Evolutionary conservation across 2,329 filamentous ascomycete species (phyloP).

Genomic region (Ciborinia camelliae): DNA sequence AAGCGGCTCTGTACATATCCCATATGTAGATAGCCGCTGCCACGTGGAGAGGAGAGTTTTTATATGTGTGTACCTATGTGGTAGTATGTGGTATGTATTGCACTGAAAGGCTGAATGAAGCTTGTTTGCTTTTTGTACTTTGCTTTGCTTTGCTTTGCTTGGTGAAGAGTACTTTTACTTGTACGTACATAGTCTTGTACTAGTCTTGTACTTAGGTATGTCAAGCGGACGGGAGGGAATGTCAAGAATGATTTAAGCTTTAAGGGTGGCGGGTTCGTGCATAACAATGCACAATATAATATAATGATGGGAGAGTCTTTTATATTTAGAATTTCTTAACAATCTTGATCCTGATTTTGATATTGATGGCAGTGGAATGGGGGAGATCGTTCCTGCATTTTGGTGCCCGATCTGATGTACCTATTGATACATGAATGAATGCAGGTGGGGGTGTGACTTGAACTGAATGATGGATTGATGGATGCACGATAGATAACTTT

Average conservation of each 20-base stretch:
- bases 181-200: background rate
- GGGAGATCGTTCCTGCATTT: background rate
- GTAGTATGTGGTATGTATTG: background rate
- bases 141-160: too few relatives aligned
- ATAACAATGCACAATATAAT: too few relatives aligned
- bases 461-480: too few relatives aligned
- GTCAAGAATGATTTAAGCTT: background rate
- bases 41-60: constrained; percentile 8
- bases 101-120: background rate
- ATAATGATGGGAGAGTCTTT: background rate
- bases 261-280: background rate
- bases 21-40: constrained; percentile 9
- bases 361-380: background rate
- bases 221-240: background rate
- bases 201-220: too few relatives aligned
- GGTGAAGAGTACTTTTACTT: background rate
- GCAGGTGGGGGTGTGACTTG: too few relatives aligned
- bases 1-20: background rate
- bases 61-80: background rate
- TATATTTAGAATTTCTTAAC: background rate
- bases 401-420: too few relatives aligned
- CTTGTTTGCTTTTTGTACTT: background rate
- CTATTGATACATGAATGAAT: too few relatives aligned
- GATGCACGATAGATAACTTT: too few relatives aligned
- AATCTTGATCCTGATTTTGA: too few relatives aligned